Percentiles rank a stretch among this genome's conserved stretches.
Conservation (phyloP, 176 grass and related monocot species). For the Hordeum vulgare region MorexV3_pseudomolecules_assembly NC_058521.1:531409316-531409815, state of each 20-base stretch:
- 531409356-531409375: background rate
- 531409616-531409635: background rate
- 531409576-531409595: background rate
- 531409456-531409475: constrained; percentile 8
- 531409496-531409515: background rate
- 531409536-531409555: background rate
- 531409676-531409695: background rate
- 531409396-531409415: background rate
- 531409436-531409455: background rate
- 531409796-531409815: background rate
- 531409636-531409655: background rate
- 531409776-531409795: background rate
- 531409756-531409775: background rate
- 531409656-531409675: background rate
- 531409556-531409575: background rate
- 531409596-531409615: background rate
- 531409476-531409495: background rate
- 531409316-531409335: background rate
- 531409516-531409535: background rate
- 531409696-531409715: background rate
- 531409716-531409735: no score
- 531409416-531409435: constrained; percentile 25
- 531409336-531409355: background rate
- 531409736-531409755: no score
- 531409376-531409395: constrained; percentile 27